Conservation (phyloP, 2,329 filamentous ascomycete species). For the Hypoxylon sp. region DNA sequence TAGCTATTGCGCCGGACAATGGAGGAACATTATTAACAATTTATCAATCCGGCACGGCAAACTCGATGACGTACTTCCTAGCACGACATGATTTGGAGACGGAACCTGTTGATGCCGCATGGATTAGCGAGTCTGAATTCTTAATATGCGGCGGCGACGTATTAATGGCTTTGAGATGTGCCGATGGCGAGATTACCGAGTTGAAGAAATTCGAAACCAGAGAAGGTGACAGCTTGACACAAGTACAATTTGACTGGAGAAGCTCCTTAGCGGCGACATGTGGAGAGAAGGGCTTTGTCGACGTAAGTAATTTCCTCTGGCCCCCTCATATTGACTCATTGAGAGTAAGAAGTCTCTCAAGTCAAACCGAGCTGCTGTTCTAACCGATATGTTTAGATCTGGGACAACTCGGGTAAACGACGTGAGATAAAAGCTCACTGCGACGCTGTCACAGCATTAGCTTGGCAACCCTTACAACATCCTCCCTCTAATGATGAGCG, state of each 20-base stretch:
- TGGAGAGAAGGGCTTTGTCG: constrained; percentile 71
- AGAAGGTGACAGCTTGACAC: constrained; percentile 68
- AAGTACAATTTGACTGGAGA: constrained; percentile 70
- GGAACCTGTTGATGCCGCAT: constrained; percentile 71
- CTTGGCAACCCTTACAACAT: constrained; percentile 71
- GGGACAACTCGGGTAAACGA: constrained; percentile 68
- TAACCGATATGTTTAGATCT: constrained; percentile 61
- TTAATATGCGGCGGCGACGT: constrained; percentile 71
- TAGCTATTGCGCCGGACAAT: constrained; percentile 71
- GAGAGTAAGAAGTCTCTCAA: background rate
- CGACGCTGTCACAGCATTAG: constrained; percentile 70
- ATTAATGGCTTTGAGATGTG: constrained; percentile 65
- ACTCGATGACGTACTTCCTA: constrained; percentile 65
- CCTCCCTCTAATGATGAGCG: constrained; percentile 64
- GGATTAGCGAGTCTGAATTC: constrained; percentile 72
- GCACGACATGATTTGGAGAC: constrained; percentile 65
- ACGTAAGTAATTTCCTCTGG: constrained; percentile 63
- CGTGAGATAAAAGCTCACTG: constrained; percentile 72
- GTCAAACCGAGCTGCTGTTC: constrained; percentile 13
- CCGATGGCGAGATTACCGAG: constrained; percentile 63
- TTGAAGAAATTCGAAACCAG: constrained; percentile 67
- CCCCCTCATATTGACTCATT: background rate
- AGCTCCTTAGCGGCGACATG: constrained; percentile 71
- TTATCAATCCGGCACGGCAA: constrained; percentile 62
- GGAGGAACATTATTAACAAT: constrained; percentile 70